Conservation (phyloP, 2,329 filamentous ascomycete genomes). For the Trichoderma harzianum region DNA sequence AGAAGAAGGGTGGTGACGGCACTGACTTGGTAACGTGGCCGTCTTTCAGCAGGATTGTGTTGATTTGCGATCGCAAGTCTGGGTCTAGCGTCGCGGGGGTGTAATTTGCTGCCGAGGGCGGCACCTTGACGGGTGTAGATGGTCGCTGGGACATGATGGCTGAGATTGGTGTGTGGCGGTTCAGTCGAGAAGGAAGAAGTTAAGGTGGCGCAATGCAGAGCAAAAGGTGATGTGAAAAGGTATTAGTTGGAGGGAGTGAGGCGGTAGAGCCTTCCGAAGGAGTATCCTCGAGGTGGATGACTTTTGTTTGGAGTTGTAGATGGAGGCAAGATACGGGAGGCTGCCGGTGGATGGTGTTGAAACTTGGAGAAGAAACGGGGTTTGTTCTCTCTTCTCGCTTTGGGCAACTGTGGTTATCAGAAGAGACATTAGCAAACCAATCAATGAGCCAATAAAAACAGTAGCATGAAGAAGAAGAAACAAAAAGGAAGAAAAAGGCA, state of each 20-base stretch:
- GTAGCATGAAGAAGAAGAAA: no score
- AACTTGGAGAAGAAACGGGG: background rate
- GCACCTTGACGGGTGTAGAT: conserved; percentile 59
- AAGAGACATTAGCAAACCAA: background rate
- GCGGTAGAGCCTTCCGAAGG: background rate
- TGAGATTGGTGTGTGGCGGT: background rate
- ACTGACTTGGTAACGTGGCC: conserved; percentile 58
- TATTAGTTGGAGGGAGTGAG: background rate
- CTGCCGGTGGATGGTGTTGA: background rate
- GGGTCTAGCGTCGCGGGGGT: conserved; percentile 59
- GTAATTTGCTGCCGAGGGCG: conserved; percentile 56
- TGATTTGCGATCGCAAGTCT: conserved; percentile 61
- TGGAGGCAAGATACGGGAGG: background rate
- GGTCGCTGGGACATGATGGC: conserved; percentile 43
- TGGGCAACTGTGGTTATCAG: background rate
- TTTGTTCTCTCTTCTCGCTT: background rate
- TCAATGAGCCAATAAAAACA: background rate
- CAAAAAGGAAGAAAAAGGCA: background rate
- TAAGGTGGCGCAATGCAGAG: background rate
- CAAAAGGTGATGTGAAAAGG: background rate
- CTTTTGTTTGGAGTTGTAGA: background rate
- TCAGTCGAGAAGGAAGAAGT: background rate
- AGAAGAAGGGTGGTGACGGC: background rate
- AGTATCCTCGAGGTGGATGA: background rate
- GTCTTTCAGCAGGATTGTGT: conserved; percentile 54